Conservation (phyloP, 768 basidiomycete genomes). For the Boletus subcaerulescens region DNA sequence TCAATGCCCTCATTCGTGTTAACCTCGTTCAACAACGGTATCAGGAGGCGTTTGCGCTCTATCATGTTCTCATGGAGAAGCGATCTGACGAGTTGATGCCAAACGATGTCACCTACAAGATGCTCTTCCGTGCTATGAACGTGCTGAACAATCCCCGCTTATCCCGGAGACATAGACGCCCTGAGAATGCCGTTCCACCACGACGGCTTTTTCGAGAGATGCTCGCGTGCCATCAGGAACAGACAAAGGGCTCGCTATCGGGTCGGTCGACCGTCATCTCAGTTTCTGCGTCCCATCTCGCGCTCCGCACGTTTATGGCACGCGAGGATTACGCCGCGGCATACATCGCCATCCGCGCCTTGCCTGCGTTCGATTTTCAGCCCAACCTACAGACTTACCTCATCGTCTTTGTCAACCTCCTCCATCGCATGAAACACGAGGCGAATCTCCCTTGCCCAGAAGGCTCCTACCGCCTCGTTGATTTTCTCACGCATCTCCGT, state of each 20-base stretch:
- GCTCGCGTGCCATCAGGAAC: conserved; percentile 33
- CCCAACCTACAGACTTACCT: conserved; percentile 39
- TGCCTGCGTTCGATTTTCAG: conserved; percentile 27
- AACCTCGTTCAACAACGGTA: conserved; percentile 34
- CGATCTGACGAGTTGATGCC: conserved; percentile 28
- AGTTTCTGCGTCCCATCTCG: conserved; percentile 38
- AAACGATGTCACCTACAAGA: conserved; percentile 47
- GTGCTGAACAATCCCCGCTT: conserved; percentile 17
- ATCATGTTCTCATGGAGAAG: conserved; percentile 37
- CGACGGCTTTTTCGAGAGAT: conserved; percentile 47
- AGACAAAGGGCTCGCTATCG: conserved; percentile 13
- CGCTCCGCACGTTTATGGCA: conserved; percentile 44
- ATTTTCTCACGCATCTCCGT: conserved; percentile 22
- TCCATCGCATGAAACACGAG: conserved; percentile 29
- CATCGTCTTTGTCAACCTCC: conserved; percentile 39
- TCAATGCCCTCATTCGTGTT: conserved; percentile 47
- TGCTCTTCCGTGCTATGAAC: conserved; percentile 37
- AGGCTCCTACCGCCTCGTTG: conserved; percentile 18
- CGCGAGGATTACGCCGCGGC: conserved; percentile 49
- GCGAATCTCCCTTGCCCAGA: neutral
- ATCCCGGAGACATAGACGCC: conserved; percentile 21
- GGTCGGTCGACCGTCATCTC: conserved; percentile 28
- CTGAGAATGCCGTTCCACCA: conserved; percentile 30
- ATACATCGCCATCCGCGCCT: conserved; percentile 36
- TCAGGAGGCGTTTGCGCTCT: conserved; percentile 42